phyloP scores from a whole-genome alignment of 371 early-diverging fungal genomes.

The Saksenaea vasiformis region DNA sequence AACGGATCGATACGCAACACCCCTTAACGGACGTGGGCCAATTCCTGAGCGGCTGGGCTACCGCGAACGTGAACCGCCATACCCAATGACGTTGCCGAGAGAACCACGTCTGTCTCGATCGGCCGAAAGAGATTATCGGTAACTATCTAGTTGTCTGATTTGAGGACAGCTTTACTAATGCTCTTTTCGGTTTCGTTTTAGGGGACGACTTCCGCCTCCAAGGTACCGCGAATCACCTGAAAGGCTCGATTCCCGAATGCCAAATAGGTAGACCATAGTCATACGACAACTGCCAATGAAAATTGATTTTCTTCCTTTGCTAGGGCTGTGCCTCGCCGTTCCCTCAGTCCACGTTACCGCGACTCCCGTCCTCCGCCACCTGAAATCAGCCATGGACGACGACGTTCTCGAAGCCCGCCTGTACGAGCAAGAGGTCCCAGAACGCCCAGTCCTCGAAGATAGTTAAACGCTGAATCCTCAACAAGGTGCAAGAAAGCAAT shows the following conservation, averaged over 20 bases:
- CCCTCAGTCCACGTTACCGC: background rate
- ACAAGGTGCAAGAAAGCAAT: background rate
- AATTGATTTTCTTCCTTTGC: background rate
- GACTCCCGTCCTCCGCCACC: background rate
- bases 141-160: background rate
- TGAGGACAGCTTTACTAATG: no score
- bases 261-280: background rate
- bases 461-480: background rate
- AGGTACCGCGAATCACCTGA: slow-evolving; percentile 1
- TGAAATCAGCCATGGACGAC: background rate
- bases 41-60: background rate
- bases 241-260: background rate
- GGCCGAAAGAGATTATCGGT: slow-evolving; percentile 1
- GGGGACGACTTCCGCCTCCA: slow-evolving; percentile 1
- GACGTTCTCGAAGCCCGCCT: background rate
- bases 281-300: background rate
- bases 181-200: background rate
- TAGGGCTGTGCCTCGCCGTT: background rate
- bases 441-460: background rate
- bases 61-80: background rate
- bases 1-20: background rate
- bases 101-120: background rate
- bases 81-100: background rate
- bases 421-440: slow-evolving; percentile 1
- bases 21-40: background rate